Percentiles rank a stretch among this genome's conserved stretches.
Evolutionary conservation across 1,139 yeast genomes (phyloP).

Genomic region (Suhomyces bokatorum): DNA sequence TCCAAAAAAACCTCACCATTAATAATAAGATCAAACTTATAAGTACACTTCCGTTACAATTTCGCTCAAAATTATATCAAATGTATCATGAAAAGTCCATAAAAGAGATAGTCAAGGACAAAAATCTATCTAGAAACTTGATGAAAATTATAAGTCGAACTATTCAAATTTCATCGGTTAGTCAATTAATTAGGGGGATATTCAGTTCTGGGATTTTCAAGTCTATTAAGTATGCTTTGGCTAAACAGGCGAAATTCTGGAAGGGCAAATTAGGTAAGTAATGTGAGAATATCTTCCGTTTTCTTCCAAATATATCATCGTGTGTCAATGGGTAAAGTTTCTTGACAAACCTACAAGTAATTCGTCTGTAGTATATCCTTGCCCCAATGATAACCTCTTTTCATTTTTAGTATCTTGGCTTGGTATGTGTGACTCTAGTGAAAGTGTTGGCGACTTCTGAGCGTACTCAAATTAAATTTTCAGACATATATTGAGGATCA

Average conservation of each 20-base stretch:
- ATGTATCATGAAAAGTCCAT: slow-evolving; percentile 38
- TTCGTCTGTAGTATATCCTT: too few species aligned
- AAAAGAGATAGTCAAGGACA: slow-evolving; percentile 41
- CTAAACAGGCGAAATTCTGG: slow-evolving; percentile 51
- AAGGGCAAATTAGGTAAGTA: slow-evolving; percentile 11
- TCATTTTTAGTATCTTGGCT: too few species aligned
- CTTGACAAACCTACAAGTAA: too few species aligned
- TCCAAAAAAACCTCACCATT: slow-evolving; percentile 20
- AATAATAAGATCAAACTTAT: slow-evolving; percentile 32
- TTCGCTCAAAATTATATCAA: slow-evolving; percentile 46
- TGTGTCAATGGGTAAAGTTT: too few species aligned
- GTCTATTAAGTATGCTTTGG: slow-evolving; percentile 74
- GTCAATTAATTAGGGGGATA: slow-evolving; percentile 81
- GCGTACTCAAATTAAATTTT: too few species aligned
- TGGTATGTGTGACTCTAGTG: too few species aligned
- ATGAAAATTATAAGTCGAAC: slow-evolving; percentile 53
- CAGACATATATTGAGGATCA: too few species aligned
- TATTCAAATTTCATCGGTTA: slow-evolving; percentile 66
- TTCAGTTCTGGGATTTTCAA: slow-evolving; percentile 81
- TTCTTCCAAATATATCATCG: too few species aligned
- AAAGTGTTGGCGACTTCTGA: too few species aligned
- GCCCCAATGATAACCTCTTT: too few species aligned
- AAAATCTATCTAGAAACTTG: slow-evolving; percentile 39
- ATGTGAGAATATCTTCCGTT: neutral
- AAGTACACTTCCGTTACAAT: slow-evolving; percentile 52